Conservation (phyloP, 768 basidiomycete species). For the Leccinum barrowsii region DNA sequence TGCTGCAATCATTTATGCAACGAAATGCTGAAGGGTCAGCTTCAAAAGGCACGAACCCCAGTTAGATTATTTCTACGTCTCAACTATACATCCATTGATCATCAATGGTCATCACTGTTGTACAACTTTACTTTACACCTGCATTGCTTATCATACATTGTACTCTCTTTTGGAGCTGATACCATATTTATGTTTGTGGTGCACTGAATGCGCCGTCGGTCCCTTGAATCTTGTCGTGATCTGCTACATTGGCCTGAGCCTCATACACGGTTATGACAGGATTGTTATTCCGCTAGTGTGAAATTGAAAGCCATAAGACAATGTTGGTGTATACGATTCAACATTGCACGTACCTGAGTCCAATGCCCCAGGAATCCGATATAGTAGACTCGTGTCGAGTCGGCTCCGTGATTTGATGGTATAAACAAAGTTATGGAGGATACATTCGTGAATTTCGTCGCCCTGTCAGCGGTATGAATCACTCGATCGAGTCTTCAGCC, state of each 20-base stretch:
- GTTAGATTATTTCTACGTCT: constrained; percentile 7
- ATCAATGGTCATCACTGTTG: background rate
- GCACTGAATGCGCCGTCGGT: constrained; percentile 56
- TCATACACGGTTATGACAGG: constrained; percentile 89
- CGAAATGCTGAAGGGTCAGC: constrained; percentile 33
- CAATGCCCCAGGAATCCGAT: constrained; percentile 82
- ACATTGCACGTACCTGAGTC: constrained; percentile 53
- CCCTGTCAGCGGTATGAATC: constrained; percentile 39
- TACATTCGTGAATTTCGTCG: constrained; percentile 81
- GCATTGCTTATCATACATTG: constrained; percentile 3
- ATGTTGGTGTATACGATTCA: background rate
- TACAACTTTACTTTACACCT: constrained; percentile 14
- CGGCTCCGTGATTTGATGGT: constrained; percentile 76
- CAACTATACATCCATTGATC: background rate
- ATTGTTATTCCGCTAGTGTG: constrained; percentile 63
- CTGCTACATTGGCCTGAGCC: constrained; percentile 79
- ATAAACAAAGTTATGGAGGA: constrained; percentile 82
- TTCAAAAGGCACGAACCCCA: constrained; percentile 17
- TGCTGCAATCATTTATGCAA: constrained; percentile 48
- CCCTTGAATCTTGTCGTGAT: constrained; percentile 86
- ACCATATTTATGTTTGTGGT: constrained; percentile 34
- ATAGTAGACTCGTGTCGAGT: constrained; percentile 75
- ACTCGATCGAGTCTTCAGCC: background rate
- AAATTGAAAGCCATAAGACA: background rate
- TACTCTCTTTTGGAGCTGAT: background rate